Conservation (phyloP, 1,139 yeast species). For the Candida frijolesensis region DNA sequence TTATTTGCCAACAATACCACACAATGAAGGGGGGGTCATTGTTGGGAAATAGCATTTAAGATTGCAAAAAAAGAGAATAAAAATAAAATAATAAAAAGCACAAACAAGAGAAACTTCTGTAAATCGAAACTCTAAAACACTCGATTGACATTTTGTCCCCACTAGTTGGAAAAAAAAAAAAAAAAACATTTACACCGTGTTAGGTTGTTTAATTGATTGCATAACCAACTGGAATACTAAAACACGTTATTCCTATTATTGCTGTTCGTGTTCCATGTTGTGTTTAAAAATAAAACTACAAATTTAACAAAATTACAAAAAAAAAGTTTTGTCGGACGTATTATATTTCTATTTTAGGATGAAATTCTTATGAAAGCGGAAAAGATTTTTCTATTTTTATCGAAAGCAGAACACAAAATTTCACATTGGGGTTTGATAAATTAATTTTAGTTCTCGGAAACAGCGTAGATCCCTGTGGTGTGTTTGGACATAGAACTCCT, state of each 20-base stretch:
- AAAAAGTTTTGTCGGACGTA: neutral
- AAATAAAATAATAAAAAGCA: neutral
- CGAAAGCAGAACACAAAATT: neutral
- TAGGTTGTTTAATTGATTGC: too few species aligned
- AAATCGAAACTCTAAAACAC: too few species aligned
- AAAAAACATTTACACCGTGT: too few species aligned
- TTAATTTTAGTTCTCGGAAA: neutral
- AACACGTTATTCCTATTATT: too few species aligned
- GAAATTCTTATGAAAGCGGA: slow-evolving; percentile 2
- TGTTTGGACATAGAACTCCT: neutral
- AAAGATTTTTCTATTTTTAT: slow-evolving; percentile 1
- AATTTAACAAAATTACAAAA: neutral
- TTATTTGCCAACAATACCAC: neutral
- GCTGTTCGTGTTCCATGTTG: neutral
- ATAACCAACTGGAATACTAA: too few species aligned
- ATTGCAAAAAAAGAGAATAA: neutral
- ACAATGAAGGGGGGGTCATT: neutral
- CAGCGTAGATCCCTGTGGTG: neutral
- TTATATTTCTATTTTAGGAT: slow-evolving; percentile 1
- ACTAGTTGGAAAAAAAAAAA: too few species aligned
- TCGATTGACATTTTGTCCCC: neutral
- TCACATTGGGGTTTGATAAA: neutral
- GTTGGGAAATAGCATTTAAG: neutral
- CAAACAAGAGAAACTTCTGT: too few species aligned
- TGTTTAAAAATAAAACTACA: neutral